Conservation (phyloP, 1,284 basidiomycete species). For the Papiliotrema fonsecae region DNA sequence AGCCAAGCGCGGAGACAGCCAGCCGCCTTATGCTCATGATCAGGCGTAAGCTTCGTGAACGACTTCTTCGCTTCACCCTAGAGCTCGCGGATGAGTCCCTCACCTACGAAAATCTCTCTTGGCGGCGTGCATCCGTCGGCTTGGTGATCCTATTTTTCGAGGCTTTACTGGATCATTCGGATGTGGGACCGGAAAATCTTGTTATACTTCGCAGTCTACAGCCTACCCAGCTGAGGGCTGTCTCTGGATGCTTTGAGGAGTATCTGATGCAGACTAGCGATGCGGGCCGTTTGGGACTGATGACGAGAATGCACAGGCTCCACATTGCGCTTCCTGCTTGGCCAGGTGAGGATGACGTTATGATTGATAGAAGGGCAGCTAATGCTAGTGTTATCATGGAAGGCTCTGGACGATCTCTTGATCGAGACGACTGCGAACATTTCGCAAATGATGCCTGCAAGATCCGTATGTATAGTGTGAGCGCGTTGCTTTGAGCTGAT, state of each 20-base stretch:
- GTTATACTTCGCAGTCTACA: constrained; percentile 23
- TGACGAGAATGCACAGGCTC: constrained; percentile 21
- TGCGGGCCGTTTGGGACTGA: constrained; percentile 24
- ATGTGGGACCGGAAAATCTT: constrained; percentile 23
- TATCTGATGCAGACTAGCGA: constrained; percentile 33
- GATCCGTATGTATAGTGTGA: constrained; percentile 16
- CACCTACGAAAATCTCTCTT: constrained; percentile 17
- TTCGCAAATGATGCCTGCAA: constrained; percentile 16
- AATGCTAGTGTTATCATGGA: constrained; percentile 32
- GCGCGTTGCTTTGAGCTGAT: background rate
- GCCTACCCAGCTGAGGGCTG: constrained; percentile 25
- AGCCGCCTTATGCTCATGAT: background rate
- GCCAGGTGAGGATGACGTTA: constrained; percentile 25
- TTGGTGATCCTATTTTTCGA: constrained; percentile 31
- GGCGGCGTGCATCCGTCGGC: constrained; percentile 23
- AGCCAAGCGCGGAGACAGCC: background rate
- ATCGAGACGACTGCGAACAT: constrained; percentile 25
- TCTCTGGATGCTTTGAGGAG: constrained; percentile 36
- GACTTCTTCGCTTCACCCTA: constrained; percentile 28
- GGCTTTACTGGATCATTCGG: constrained; percentile 16
- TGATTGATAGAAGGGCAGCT: background rate
- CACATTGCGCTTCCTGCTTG: constrained; percentile 21
- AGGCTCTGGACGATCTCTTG: constrained; percentile 28
- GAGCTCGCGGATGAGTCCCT: constrained; percentile 29
- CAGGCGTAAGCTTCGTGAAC: constrained; percentile 10